Evolutionary conservation across 148 eudicot genomes (phyloP).

Genomic region (Heliamphora exappendiculata): DNA sequence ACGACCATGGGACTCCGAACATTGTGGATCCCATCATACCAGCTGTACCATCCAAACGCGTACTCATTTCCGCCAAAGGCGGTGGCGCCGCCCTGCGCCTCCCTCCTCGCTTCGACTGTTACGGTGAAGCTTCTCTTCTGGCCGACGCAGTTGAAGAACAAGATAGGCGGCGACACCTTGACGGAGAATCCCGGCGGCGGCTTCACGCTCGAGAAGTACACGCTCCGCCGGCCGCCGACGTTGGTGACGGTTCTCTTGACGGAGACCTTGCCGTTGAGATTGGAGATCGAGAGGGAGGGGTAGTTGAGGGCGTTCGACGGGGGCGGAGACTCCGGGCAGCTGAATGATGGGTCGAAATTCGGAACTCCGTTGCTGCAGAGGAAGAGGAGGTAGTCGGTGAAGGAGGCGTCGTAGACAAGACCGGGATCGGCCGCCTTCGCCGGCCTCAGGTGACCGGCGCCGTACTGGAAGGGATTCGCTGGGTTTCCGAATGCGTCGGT

Average conservation of each 20-base stretch:
- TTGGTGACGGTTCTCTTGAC: constrained; percentile 57
- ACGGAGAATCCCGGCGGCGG: constrained; percentile 60
- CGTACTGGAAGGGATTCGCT: constrained; percentile 75
- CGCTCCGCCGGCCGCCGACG: constrained; percentile 42
- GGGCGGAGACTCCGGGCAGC: constrained; percentile 47
- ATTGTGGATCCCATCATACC: constrained; percentile 59
- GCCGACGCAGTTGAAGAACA: constrained; percentile 42
- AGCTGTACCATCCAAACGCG: constrained; percentile 57
- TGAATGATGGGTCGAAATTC: constrained; percentile 34
- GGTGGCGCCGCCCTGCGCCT: too few species aligned
- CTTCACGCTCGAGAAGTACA: constrained; percentile 36
- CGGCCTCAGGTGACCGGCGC: constrained; percentile 76
- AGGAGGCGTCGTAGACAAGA: constrained; percentile 73
- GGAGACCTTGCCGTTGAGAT: constrained; percentile 37
- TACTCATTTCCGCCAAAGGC: constrained; percentile 17
- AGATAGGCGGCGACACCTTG: constrained; percentile 36
- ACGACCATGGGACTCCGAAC: constrained; percentile 71
- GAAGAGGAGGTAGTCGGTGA: constrained; percentile 67
- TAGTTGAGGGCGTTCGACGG: constrained; percentile 45
- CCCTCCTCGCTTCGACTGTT: constrained; percentile 30
- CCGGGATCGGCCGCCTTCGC: constrained; percentile 84
- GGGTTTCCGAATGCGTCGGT: constrained; percentile 45
- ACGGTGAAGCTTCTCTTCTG: constrained; percentile 56
- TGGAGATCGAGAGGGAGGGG: constrained; percentile 63
- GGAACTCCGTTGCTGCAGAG: constrained; percentile 45